These are phyloP conservation scores for Phragmites australis DNA, from an alignment of 176 grass and related monocot species.

Conservation along the genomic window DNA sequence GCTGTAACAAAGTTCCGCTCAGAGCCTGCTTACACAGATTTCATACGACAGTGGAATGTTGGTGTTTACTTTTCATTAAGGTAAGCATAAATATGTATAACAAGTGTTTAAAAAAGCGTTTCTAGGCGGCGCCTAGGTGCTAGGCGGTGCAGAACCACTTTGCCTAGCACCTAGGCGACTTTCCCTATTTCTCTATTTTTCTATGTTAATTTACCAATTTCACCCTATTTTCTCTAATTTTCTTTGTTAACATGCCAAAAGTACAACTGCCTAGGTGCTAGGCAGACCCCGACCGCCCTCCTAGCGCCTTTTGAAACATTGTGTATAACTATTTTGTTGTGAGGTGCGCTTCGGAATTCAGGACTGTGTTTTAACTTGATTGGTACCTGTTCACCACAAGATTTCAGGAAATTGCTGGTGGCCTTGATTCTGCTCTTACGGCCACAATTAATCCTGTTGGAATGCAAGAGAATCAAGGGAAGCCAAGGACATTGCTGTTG, in stretches of 20 bases:
- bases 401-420: slow-evolving; percentile 99
- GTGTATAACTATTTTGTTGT: background rate
- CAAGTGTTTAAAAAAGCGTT: too few species aligned
- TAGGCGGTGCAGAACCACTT: too few species aligned
- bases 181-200: too few species aligned
- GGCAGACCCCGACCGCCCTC: too few species aligned
- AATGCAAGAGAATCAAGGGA: slow-evolving; percentile 45
- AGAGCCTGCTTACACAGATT: slow-evolving; percentile 71
- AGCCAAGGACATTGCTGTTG: slow-evolving; percentile 48
- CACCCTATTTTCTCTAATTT: too few species aligned
- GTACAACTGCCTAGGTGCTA: too few species aligned
- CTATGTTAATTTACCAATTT: too few species aligned
- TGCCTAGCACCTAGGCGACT: too few species aligned
- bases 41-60: slow-evolving; percentile 91
- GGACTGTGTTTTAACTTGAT: slow-evolving; percentile 23
- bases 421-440: slow-evolving; percentile 76
- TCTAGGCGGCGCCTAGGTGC: too few species aligned
- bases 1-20: slow-evolving; percentile 76
- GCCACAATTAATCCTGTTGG: slow-evolving; percentile 55
- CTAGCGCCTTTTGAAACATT: too few species aligned
- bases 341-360: slow-evolving; percentile 13
- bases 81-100: slow-evolving; percentile 43
- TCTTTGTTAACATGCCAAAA: too few species aligned
- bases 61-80: slow-evolving; percentile 94
- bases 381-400: slow-evolving; percentile 53